phyloP scores from a whole-genome alignment of 1,139 yeast species.

The Spathaspora sp. region DNA sequence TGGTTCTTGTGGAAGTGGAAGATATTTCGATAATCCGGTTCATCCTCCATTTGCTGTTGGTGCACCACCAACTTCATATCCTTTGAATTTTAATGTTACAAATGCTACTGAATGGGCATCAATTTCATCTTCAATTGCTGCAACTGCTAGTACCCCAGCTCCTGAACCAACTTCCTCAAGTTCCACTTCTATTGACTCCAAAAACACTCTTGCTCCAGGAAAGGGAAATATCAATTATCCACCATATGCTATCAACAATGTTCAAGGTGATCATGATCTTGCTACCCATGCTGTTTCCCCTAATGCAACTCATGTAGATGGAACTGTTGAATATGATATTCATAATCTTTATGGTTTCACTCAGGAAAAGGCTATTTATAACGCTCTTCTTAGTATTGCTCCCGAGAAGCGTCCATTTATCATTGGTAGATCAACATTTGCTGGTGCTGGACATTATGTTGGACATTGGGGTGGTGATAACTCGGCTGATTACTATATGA shows the following conservation, averaged over 20 bases:
- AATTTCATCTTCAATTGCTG: slow-evolving; percentile 15
- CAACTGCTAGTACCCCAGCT: slow-evolving; percentile 10
- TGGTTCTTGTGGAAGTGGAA: slow-evolving; percentile 27
- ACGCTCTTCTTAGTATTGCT: slow-evolving; percentile 18
- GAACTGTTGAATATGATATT: slow-evolving; percentile 28
- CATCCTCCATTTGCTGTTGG: slow-evolving; percentile 21
- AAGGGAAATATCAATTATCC: slow-evolving; percentile 33
- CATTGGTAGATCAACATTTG: slow-evolving; percentile 20
- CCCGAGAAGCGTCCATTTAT: slow-evolving; percentile 23
- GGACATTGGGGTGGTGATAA: slow-evolving; percentile 29
- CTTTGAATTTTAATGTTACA: slow-evolving; percentile 19
- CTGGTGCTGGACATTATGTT: slow-evolving; percentile 20
- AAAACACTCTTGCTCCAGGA: slow-evolving; percentile 21
- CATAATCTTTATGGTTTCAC: slow-evolving; percentile 21
- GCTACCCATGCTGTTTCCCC: slow-evolving; percentile 29
- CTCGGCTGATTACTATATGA: slow-evolving; percentile 18
- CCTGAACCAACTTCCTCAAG: slow-evolving; percentile 16
- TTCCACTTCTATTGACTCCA: slow-evolving; percentile 17
- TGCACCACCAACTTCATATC: slow-evolving; percentile 16
- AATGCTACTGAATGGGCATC: slow-evolving; percentile 22
- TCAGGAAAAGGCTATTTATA: slow-evolving; percentile 20
- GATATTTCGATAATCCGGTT: slow-evolving; percentile 21
- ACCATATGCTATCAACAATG: slow-evolving; percentile 27
- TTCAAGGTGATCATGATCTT: slow-evolving; percentile 25
- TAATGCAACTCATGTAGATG: slow-evolving; percentile 30